A percentile compares a stretch with the other conserved stretches of the same genome.
These are phyloP conservation scores for Neocatenulostroma microsporum DNA, from an alignment of 2,329 filamentous ascomycete species.

Conservation along the genomic window DNA sequence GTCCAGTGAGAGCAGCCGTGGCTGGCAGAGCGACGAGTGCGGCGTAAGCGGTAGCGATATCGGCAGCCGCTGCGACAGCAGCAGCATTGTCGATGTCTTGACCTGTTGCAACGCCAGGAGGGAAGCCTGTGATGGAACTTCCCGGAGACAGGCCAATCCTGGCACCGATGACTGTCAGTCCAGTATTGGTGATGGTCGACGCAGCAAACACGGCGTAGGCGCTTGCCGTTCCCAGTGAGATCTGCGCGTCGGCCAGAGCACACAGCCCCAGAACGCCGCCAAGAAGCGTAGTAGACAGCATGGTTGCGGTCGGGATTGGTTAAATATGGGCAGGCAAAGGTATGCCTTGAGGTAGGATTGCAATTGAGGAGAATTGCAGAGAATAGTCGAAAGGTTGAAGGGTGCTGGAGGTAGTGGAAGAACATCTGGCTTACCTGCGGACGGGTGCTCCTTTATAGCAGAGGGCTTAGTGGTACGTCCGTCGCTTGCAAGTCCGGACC, in stretches of 20 bases:
- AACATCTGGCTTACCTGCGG: too few species aligned
- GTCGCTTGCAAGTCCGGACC: too few species aligned
- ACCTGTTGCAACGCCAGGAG: conserved; percentile 5
- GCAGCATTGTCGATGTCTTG: conserved; percentile 4
- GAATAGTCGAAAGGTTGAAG: not conserved
- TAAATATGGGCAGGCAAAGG: too few species aligned
- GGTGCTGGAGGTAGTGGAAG: too few species aligned
- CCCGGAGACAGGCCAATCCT: conserved; percentile 3
- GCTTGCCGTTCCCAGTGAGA: conserved; percentile 2
- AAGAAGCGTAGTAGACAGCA: not conserved
- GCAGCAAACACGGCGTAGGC: conserved; percentile 6
- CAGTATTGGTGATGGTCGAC: conserved; percentile 10
- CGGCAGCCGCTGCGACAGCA: conserved; percentile 6
- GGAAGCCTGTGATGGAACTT: conserved; percentile 8
- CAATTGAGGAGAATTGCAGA: not conserved
- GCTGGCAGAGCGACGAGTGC: conserved; percentile 2
- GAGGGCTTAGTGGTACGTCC: too few species aligned
- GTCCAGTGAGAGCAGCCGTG: conserved; percentile 3
- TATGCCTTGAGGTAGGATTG: not conserved
- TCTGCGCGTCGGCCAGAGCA: conserved; percentile 1
- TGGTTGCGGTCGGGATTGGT: too few species aligned
- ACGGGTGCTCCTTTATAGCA: too few species aligned
- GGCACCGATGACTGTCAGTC: conserved; percentile 4
- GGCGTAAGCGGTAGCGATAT: conserved; percentile 4
- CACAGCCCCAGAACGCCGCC: not conserved